Base-by-base conservation (phyloP, 1,284 basidiomycete genomes). In the Cutaneotrichosporon dermatis region DNA sequence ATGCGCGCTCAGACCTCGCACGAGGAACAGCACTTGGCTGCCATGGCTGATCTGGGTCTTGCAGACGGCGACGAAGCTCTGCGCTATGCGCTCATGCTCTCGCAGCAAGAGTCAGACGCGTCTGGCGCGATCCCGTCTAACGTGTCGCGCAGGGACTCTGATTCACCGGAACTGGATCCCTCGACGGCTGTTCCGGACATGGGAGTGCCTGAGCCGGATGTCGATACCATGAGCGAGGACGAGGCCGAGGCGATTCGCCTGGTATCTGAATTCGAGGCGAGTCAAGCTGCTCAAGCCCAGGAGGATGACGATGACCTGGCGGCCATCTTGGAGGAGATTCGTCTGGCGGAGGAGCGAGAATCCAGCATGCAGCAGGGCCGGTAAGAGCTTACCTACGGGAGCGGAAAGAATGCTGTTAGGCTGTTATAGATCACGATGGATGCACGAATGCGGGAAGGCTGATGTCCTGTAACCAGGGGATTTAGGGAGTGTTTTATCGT, bases 21-120 rank as follows among this genome's bases (percentile, higher is more conserved):
- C 44, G 62, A 69, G 50, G 57, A 61, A 5, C 52, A 63, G 35
- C 67, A 72, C 41, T 54, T 58, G 10, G 67, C 60, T 6, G 62
- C 66, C 33, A 69, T 72, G 66, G 64, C 68, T 9, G 66, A 71
- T 49, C 58, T 75, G 42, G 73, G 73, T 0, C 59, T 75, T 7
- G 71, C 69, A 40, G 69, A 70, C 46, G 66, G 65, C 9, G 73
- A 75, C 44, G 71, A 69, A 9, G 73, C 71, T n/a, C 59, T 73
- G 33, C 66, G 72, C 57, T 75, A 73, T 53, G 73, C 73, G 6
- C 61, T 75, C 50, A 69, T 73, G 71, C 55, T 75, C 10, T 71
- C 69, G 0, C 64, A 69, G 52, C 69, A 71, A 15, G 69, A 70
- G 36, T 54, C 59, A 2, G 55, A 63, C 33, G 49, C 42, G 52